Evolutionary conservation across 768 basidiomycete genomes (phyloP), one percentile per base, ranked within the genome.

Genomic region (Leccinellum rugosiceps): DNA sequence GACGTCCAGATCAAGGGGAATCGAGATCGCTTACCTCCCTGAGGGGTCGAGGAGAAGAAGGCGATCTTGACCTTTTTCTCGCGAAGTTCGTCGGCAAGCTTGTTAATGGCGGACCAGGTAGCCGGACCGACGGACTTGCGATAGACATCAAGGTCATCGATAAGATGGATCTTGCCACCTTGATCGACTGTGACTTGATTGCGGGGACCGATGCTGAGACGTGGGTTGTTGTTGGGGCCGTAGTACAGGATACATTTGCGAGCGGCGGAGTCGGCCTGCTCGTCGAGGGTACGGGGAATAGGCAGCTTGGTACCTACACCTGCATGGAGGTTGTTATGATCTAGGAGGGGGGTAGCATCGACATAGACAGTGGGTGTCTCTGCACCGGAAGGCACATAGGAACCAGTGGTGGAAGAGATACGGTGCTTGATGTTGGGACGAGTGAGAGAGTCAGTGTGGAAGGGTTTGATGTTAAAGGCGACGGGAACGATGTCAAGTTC

Each of bases 1-100:
- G 3, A 6, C 21, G 44, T 60, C 25, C 51, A 53, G 56, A 65
- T 74, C 65, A 75, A 1, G 6, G 8, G 26, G 26, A 0, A 46
- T 46, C 23, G 13, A 32, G 7, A 52, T 19, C 34, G 43, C 81
- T 67, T 73, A 88, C 89, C 86, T 79, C 94, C 94, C 76, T 96
- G 93, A 11, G 94, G 94, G 6, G 95, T 98, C 10, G 92, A 94
- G 28, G 90, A 93, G 76, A 96, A 96, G 82, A 96, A 96, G 23
- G 87, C 88, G 61, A 96, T 90, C 73, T 90, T 92, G 69, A 92
- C 77, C 60, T 94, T 88, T 75, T 89, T 92, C 72, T 89, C 85
- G 56, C 87, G 85, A 44, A 97, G 80, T 67, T 94, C 92, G 50
- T 89, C 85, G 5, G 90, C 88, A 47, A 94, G 86, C 65, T 89